Conservation (phyloP, 2,329 filamentous ascomycete genomes). For the Aureobasidium sp. region DNA sequence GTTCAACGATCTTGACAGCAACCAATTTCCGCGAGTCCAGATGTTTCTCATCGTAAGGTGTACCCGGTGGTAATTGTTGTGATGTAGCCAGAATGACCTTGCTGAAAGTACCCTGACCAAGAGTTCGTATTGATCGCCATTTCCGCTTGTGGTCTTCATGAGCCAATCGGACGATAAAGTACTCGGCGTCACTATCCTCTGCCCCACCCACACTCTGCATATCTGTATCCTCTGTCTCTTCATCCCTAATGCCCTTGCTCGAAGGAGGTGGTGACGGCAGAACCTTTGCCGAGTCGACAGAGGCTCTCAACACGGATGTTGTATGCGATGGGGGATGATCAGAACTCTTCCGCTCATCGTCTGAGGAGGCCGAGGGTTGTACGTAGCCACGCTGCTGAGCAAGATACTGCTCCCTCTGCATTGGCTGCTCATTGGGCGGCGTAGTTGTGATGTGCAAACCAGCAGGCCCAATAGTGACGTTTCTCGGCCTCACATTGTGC, state of each 20-base stretch:
- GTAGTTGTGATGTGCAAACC: conserved; percentile 39
- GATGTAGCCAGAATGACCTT: conserved; percentile 87
- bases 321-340: conserved; percentile 31
- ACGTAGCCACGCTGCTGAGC: conserved; percentile 71
- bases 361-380: conserved; percentile 24
- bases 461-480: conserved; percentile 61
- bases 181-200: conserved; percentile 35
- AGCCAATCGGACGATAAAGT: conserved; percentile 40
- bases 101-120: conserved; percentile 94
- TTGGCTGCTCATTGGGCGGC: conserved; percentile 44
- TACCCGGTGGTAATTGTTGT: conserved; percentile 46
- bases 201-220: conserved; percentile 19
- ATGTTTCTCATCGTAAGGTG: conserved; percentile 38
- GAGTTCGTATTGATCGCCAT: conserved; percentile 71
- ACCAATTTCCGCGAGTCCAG: conserved; percentile 73
- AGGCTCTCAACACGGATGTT: conserved; percentile 37
- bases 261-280: conserved; percentile 75
- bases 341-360: conserved; percentile 19
- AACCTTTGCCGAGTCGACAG: conserved; percentile 20
- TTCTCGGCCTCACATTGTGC: conserved; percentile 58
- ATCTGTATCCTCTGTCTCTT: conserved; percentile 43
- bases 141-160: conserved; percentile 66
- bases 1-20: conserved; percentile 91
- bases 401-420: conserved; percentile 74
- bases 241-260: conserved; percentile 52